Evolutionary conservation across 176 grass and related monocot genomes (phyloP).

Genomic region (Aegilops tauschii): DNA sequence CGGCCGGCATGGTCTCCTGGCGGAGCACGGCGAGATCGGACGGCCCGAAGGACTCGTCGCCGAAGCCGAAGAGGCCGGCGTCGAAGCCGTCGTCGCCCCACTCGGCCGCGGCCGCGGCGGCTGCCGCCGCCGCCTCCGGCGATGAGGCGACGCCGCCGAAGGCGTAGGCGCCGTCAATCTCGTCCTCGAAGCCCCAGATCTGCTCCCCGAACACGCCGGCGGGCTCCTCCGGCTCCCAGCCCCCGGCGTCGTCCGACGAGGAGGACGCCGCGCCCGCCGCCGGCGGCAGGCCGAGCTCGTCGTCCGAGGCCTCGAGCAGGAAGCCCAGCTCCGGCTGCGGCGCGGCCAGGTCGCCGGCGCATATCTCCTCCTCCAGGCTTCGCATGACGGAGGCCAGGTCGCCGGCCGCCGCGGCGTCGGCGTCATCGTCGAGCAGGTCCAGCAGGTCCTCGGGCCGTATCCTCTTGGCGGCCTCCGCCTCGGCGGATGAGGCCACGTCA

Average conservation of each 20-base stretch:
- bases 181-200: constrained; percentile 70
- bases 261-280: background rate
- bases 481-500: background rate
- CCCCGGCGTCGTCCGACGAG: constrained; percentile 11
- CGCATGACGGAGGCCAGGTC: constrained; percentile 80
- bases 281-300: constrained; percentile 85
- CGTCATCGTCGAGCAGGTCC: constrained; percentile 62
- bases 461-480: constrained; percentile 17
- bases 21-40: constrained; percentile 44
- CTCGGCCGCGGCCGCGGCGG: background rate
- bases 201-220: constrained; percentile 13
- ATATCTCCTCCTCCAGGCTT: constrained; percentile 73
- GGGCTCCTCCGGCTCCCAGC: background rate
- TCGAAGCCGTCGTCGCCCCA: constrained; percentile 55
- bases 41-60: constrained; percentile 18
- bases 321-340: constrained; percentile 50
- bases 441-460: constrained; percentile 56
- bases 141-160: background rate
- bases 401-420: constrained; percentile 22
- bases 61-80: constrained; percentile 48
- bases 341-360: background rate
- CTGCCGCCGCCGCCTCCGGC: constrained; percentile 24
- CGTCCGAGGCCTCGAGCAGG: constrained; percentile 77
- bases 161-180: constrained; percentile 1
- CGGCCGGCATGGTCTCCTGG: constrained; percentile 48